These are phyloP conservation scores for Tephrocybe sp. DNA, from an alignment of 768 basidiomycete species.

Conservation along the genomic window DNA sequence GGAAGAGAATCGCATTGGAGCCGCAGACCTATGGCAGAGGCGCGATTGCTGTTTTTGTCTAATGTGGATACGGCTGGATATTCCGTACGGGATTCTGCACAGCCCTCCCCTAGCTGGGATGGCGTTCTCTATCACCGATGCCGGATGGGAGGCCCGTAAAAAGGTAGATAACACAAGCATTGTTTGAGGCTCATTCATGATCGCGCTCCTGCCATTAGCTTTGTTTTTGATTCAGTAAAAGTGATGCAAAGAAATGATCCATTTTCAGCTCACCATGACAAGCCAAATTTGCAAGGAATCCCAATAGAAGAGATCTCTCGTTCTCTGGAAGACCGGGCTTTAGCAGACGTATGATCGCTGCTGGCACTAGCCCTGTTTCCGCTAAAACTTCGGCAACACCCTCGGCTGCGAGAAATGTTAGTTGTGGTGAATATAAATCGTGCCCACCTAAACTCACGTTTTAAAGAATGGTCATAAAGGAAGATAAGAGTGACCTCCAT, in stretches of 20 bases:
- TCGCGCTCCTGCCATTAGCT: constrained; percentile 10
- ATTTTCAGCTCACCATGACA: constrained; percentile 13
- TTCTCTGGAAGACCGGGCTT: constrained; percentile 7
- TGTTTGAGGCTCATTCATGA: constrained; percentile 3
- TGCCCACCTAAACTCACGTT: neutral
- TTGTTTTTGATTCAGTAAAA: neutral
- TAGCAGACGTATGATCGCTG: constrained; percentile 4
- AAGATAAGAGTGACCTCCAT: constrained; percentile 12
- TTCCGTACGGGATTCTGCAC: too few species aligned
- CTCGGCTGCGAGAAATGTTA: constrained; percentile 4
- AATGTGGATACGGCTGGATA: constrained; percentile 1
- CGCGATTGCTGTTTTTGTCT: constrained; percentile 44
- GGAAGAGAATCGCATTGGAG: constrained; percentile 10
- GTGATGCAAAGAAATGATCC: neutral
- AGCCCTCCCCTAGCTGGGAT: too few species aligned
- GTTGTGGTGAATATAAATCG: neutral
- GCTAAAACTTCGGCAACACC: constrained; percentile 14
- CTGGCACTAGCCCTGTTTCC: constrained; percentile 9
- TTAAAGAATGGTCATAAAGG: constrained; percentile 16
- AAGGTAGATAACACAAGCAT: constrained; percentile 7
- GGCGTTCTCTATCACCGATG: constrained; percentile 12
- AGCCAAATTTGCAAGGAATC: constrained; percentile 18
- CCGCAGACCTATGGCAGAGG: constrained; percentile 27
- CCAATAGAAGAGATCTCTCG: constrained; percentile 14
- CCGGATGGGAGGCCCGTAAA: neutral